These are phyloP conservation scores for Exophiala lecanii-corni DNA, from an alignment of 2,329 filamentous ascomycete species.

Conservation along the genomic window DNA sequence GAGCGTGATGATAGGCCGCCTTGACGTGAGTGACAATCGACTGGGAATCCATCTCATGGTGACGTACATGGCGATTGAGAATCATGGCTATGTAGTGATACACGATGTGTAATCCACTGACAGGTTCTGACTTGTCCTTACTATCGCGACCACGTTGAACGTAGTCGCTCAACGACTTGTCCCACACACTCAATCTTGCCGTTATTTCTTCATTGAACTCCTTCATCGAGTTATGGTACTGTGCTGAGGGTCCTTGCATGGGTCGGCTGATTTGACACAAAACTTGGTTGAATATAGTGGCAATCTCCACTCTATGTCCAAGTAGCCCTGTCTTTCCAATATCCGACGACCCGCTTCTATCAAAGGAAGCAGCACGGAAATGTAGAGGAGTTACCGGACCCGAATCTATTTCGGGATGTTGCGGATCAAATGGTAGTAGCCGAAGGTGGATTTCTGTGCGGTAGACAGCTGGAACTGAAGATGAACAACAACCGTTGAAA, in stretches of 20 bases:
- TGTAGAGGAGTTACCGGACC: not conserved
- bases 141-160: not conserved
- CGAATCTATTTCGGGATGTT: not conserved
- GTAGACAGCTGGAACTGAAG: conserved; percentile 53
- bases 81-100: conserved; percentile 23
- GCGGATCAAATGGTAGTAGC: conserved; percentile 48
- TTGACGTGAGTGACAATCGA: conserved; percentile 11
- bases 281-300: conserved; percentile 22
- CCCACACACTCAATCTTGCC: conserved; percentile 9
- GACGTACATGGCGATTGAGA: conserved; percentile 20
- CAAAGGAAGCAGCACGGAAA: not conserved
- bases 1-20: conserved; percentile 17
- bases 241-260: not conserved
- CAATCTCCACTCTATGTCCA: conserved; percentile 22
- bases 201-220: conserved; percentile 6
- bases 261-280: conserved; percentile 7
- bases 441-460: conserved; percentile 63
- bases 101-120: conserved; percentile 18
- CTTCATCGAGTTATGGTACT: conserved; percentile 4
- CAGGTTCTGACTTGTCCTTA: conserved; percentile 5
- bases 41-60: conserved; percentile 8
- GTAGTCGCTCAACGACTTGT: conserved; percentile 4
- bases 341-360: not conserved
- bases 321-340: conserved; percentile 13
- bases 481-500: conserved; percentile 56